Evolutionary conservation across 2,329 filamentous ascomycete genomes (phyloP), one percentile per base, ranked within the genome.

Genomic region (Pseudocercospora ulei): DNA sequence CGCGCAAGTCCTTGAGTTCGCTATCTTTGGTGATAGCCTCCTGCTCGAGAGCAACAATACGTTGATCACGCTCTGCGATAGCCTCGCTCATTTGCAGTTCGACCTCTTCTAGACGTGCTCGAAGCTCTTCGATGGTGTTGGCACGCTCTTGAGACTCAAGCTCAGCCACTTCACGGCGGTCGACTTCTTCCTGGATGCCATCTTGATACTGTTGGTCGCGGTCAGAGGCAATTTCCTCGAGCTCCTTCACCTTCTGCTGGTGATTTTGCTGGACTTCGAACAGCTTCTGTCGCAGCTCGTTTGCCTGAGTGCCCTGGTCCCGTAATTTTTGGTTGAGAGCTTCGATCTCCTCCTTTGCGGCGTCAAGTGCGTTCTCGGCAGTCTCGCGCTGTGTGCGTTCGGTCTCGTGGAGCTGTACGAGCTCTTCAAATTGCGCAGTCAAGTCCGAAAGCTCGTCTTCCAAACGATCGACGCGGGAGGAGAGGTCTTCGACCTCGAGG

Each of bases 211-310:
- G 56, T 16, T 58, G 55, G 20, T 66, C 63, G 11, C 60, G 62
- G 22, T 63, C 62, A 7, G 61, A 51, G 4, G 59, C 56, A 0
- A 53, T 50, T 9, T 56, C 49, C 45, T 66, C 50, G 4, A 69
- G 51, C 11, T 62, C 51, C 29, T 56, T 54, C 26, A 69, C 54
- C n/a, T 57, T 44, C 16, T 53, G 39, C 26, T 63, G 58, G 47
- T 65, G 62, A 30, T 63, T 54, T 43, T 65, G 58, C 52, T 69
- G 67, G 2, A 64, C 53, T 33, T 65, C 56, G 50, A 66, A 69
- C 4, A 69, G 52, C 51, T 69, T 69, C 38, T 63, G 60, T 3
- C 66, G 65, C 16, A 70, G 59, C 47, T 67, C 60, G 19, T 70
- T 68, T n/a, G 65, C 65, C 43, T 67, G 59, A 9, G 62, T 54